Percentiles rank a stretch among this genome's conserved stretches.
Evolutionary conservation across 164 flowering plant species (phyloP).

Genomic region (Sedum album): DNA sequence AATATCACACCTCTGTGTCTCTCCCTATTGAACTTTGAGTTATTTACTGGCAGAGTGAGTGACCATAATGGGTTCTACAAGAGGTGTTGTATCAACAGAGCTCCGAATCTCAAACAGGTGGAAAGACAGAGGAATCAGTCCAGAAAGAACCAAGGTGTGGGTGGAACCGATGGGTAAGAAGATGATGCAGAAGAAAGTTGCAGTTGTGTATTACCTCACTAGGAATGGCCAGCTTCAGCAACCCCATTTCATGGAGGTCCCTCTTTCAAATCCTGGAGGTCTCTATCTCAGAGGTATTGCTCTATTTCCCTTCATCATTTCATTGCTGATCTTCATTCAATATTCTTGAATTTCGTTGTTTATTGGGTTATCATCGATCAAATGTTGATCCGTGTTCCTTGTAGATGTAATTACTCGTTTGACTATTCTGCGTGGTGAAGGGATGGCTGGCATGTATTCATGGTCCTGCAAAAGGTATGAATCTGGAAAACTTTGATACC

Average conservation of each 20-base stretch:
- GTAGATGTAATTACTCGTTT: constrained; percentile 77
- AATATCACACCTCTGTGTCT: not conserved
- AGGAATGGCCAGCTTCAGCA: constrained; percentile 37
- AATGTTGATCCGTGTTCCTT: constrained; percentile 7
- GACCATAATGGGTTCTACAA: not conserved
- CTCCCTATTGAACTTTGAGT: not conserved
- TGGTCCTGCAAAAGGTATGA: constrained; percentile 61
- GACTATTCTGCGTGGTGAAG: constrained; percentile 66
- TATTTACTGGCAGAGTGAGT: not conserved
- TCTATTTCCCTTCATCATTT: not conserved
- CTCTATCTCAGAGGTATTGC: constrained; percentile 63
- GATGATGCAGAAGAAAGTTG: constrained; percentile 16
- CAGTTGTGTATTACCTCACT: constrained; percentile 35
- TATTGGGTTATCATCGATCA: not conserved
- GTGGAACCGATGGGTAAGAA: not conserved
- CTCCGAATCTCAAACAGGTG: not conserved
- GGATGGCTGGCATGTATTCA: constrained; percentile 71
- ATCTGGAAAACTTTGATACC: not conserved
- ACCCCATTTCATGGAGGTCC: constrained; percentile 68
- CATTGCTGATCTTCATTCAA: not conserved
- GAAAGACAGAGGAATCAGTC: constrained; percentile 7
- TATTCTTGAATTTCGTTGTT: not conserved
- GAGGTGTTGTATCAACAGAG: not conserved
- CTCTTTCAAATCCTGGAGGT: constrained; percentile 68
- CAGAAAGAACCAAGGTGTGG: constrained; percentile 12